Conservation (phyloP, 257 asterid species). For the Salvia hispanica region DNA sequence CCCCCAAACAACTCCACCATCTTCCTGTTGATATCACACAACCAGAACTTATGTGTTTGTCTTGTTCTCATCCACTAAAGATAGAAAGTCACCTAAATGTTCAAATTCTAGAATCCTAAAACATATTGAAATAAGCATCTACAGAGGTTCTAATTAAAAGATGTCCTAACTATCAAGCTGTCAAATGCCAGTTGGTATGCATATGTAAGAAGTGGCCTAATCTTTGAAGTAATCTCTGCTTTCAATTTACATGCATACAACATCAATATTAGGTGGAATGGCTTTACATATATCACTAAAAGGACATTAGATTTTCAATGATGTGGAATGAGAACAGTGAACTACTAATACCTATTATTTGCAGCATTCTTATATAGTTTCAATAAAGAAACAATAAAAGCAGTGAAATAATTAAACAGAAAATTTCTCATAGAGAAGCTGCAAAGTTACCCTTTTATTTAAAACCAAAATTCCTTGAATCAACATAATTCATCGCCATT, state of each 20-base stretch:
- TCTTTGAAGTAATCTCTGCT: no score
- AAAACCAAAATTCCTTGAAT: no score
- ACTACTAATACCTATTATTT: not conserved
- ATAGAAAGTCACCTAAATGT: constrained; percentile 20
- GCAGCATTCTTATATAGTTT: not conserved
- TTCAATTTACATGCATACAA: no score
- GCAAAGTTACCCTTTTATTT: no score
- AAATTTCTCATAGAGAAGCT: no score
- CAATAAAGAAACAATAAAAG: not conserved
- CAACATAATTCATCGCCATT: no score
- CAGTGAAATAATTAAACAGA: constrained; percentile 17
- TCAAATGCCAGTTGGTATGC: not conserved
- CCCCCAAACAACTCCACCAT: constrained; percentile 38
- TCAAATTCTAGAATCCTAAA: not conserved
- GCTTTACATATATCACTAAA: not conserved
- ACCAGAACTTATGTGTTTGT: constrained; percentile 29
- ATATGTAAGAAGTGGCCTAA: constrained; percentile 2
- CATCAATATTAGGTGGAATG: not conserved
- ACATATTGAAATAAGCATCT: not conserved
- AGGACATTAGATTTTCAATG: no score
- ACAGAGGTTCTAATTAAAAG: not conserved
- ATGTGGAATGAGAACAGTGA: not conserved
- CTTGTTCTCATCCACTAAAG: no score
- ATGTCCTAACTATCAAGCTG: not conserved
- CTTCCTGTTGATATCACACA: constrained; percentile 22